phyloP scores from a whole-genome alignment of 2,329 filamentous ascomycete genomes.

The Proliferodiscus dingleyae region DNA sequence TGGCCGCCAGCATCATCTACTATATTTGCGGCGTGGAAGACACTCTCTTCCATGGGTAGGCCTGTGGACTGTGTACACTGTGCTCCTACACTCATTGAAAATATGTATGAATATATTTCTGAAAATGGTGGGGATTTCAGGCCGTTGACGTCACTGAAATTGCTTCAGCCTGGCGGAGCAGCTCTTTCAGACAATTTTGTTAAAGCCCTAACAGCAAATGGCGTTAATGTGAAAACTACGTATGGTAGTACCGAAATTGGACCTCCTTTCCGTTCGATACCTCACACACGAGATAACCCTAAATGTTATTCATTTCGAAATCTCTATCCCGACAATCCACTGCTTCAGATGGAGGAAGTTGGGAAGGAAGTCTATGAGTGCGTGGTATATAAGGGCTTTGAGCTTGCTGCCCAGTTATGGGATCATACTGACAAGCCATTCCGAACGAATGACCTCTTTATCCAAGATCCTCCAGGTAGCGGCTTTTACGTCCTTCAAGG shows the following conservation, averaged over 20 bases:
- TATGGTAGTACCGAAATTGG: constrained; percentile 33
- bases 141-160: constrained; percentile 26
- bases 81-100: constrained; percentile 30
- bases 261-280: constrained; percentile 29
- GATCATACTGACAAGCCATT: constrained; percentile 25
- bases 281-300: constrained; percentile 25
- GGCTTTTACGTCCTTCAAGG: constrained; percentile 29
- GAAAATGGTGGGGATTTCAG: constrained; percentile 25
- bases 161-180: constrained; percentile 32
- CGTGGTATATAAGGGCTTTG: constrained; percentile 30
- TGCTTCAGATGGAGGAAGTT: constrained; percentile 28
- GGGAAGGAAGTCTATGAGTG: constrained; percentile 29
- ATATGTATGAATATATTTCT: constrained; percentile 28
- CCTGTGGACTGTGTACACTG: constrained; percentile 30
- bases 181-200: constrained; percentile 26
- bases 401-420: constrained; percentile 32
- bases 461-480: constrained; percentile 29
- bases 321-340: constrained; percentile 26
- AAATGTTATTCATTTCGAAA: constrained; percentile 29
- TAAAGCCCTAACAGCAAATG: constrained; percentile 20
- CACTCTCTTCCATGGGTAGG: constrained; percentile 22
- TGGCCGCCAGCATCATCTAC: constrained; percentile 28
- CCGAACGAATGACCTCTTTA: constrained; percentile 30
- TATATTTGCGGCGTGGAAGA: constrained; percentile 27
- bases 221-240: constrained; percentile 32